These are phyloP conservation scores for Aspergillus floridensis DNA, from an alignment of 2,329 filamentous ascomycete genomes.

Conservation along the genomic window DNA sequence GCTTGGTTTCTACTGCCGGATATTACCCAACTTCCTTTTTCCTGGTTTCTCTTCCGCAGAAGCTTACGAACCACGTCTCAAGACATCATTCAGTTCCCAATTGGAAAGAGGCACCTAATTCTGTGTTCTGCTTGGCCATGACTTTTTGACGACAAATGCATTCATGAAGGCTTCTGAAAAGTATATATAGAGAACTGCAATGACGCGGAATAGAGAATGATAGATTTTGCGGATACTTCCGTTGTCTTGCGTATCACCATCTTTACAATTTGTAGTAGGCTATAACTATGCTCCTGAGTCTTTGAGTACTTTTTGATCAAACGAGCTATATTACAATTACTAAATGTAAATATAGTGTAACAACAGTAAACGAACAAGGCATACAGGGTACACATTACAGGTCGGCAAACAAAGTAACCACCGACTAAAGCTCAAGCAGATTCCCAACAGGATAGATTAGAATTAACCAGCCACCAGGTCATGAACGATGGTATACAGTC, in stretches of 20 bases:
- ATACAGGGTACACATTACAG: slow-evolving; percentile 12
- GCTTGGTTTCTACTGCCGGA: background rate
- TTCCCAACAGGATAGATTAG: slow-evolving; percentile 6
- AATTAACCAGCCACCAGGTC: background rate
- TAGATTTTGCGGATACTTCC: slow-evolving; percentile 11
- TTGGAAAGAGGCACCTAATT: background rate
- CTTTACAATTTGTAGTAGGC: too few relatives aligned
- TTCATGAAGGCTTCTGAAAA: slow-evolving; percentile 23
- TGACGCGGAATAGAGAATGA: slow-evolving; percentile 15
- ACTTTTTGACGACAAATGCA: slow-evolving; percentile 25
- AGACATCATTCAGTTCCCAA: background rate
- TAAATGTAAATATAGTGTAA: background rate
- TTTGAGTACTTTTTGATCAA: background rate
- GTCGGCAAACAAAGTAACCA: slow-evolving; percentile 6
- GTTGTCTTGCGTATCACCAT: too few relatives aligned
- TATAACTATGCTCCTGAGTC: too few relatives aligned
- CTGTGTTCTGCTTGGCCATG: slow-evolving; percentile 11
- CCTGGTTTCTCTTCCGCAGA: background rate
- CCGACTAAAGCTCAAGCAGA: slow-evolving; percentile 14
- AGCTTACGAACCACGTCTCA: background rate
- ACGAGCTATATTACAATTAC: slow-evolving; percentile 18
- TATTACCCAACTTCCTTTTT: background rate
- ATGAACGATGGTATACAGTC: background rate
- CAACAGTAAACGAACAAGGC: background rate
- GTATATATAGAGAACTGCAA: slow-evolving; percentile 24